These are phyloP conservation scores for Candida pseudofarinosa DNA, from an alignment of 805 yeast genomes.

Conservation along the genomic window DNA sequence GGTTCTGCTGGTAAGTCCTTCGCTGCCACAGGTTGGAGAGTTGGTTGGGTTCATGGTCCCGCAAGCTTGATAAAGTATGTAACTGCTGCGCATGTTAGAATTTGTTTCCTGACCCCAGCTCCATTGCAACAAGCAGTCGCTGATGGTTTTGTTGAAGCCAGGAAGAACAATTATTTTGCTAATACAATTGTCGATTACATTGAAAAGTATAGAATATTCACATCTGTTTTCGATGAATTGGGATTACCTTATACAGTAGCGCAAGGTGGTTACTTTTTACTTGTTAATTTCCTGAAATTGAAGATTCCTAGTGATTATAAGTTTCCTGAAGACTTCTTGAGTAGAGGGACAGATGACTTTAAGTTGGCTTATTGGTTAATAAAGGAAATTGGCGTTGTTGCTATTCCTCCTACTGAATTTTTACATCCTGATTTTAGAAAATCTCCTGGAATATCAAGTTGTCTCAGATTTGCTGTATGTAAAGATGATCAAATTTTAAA, in stretches of 20 bases:
- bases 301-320: constrained; percentile 69
- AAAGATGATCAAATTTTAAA: constrained; percentile 79
- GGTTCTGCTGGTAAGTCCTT: constrained; percentile 98
- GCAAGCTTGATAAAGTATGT: constrained; percentile 78
- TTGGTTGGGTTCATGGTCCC: constrained; percentile 93
- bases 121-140: constrained; percentile 94
- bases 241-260: constrained; percentile 86
- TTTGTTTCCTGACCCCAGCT: constrained; percentile 86
- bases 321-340: constrained; percentile 65
- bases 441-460: constrained; percentile 73
- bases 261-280: constrained; percentile 89
- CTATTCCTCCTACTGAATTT: constrained; percentile 97
- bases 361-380: constrained; percentile 89
- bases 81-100: constrained; percentile 87
- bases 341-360: constrained; percentile 75
- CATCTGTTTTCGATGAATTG: constrained; percentile 76
- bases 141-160: constrained; percentile 63
- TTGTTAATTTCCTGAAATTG: constrained; percentile 83
- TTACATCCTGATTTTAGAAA: constrained; percentile 56
- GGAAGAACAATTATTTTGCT: constrained; percentile 61
- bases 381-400: constrained; percentile 88
- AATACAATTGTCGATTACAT: constrained; percentile 64
- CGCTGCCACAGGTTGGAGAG: constrained; percentile 99
- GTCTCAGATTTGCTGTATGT: constrained; percentile 93
- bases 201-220: constrained; percentile 69